Percentiles rank a stretch among this genome's conserved stretches.
Evolutionary conservation across 257 asterid species (phyloP).

Genomic region (Ilex aquifolium): DNA sequence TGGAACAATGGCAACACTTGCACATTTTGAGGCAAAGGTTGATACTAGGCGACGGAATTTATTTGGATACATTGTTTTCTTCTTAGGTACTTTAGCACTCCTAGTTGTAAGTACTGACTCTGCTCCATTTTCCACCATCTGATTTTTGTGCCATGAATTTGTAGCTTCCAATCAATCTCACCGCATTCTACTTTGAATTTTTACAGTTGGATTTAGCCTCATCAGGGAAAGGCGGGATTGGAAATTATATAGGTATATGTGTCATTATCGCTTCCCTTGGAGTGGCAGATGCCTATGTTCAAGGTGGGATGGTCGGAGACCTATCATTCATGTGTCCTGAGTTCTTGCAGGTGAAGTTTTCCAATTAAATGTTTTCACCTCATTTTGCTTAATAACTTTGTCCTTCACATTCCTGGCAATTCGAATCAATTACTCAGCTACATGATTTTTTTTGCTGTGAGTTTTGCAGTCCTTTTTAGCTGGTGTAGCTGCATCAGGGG

Average conservation of each 20-base stretch:
- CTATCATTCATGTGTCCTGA: slow-evolving; percentile 75
- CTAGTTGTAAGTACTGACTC: background rate
- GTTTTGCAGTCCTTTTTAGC: background rate
- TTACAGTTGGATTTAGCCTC: slow-evolving; percentile 62
- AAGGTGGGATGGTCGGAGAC: slow-evolving; percentile 93
- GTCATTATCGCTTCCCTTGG: slow-evolving; percentile 66
- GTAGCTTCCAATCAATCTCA: too few relatives aligned
- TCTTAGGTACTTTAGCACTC: background rate
- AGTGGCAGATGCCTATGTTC: slow-evolving; percentile 70
- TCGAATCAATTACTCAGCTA: background rate
- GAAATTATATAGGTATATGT: slow-evolving; percentile 55
- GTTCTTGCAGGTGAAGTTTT: slow-evolving; percentile 54
- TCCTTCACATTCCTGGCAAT: background rate
- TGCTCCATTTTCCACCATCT: background rate
- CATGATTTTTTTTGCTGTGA: background rate
- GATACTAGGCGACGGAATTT: background rate
- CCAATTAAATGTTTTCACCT: background rate
- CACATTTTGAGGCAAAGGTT: background rate
- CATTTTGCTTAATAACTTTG: background rate
- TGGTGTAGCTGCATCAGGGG: background rate
- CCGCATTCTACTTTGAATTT: background rate
- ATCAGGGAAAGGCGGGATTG: slow-evolving; percentile 68
- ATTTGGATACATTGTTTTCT: background rate
- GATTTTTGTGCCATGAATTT: background rate
- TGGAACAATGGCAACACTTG: background rate